Evolutionary conservation across 305 asterid species (phyloP), one percentile per base, ranked within the genome.

Genomic region (Solanum hybrid): DNA sequence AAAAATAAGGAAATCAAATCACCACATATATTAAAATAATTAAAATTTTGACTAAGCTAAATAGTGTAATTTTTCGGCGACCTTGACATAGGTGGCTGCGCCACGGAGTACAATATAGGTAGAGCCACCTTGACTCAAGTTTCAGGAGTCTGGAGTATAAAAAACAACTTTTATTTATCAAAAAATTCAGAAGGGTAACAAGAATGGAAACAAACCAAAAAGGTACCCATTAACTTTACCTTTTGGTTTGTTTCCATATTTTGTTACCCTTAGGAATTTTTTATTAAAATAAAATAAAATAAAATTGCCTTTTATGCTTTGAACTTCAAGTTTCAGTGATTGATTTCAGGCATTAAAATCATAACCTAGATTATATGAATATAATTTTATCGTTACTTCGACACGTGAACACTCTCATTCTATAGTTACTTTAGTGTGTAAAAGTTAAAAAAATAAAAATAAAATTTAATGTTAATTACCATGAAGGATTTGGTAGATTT

Each of bases 151-250:
- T 0, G 0, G 20, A 14, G 61, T 0, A 7, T 45, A 45, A 45
- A 14, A 14, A 0, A 45, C 20, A 45, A 45, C 1, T 45, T 45
- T 0, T 45, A 45, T 45, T 45, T 41, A 41, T 41, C 57, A 41
- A 41, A 41, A 41, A 41, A 1, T 41, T 0, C 57, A 41, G 0
- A 41, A 41, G 20, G 0, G 0, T 4, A 41, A 41, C 2, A 41
- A 41, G n/a, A 41, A 41, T 41, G 17, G 6, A 0, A 12, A 0
- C 57, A 41, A 41, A 41, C 2, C 20, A 12, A 41, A 41, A 41
- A 13, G 57, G 57, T 4, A 13, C 57, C 0, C 20, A 1, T 41
- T 45, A 45, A 45, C 61, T 45, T 45, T 45, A 45, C 61, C 61
- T 0, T 45, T 45, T 45, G 61, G 61, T 45, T 45, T 45, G 20